Conservation (phyloP, 129 eudicot species). For the Centaurea solstitialis region DNA sequence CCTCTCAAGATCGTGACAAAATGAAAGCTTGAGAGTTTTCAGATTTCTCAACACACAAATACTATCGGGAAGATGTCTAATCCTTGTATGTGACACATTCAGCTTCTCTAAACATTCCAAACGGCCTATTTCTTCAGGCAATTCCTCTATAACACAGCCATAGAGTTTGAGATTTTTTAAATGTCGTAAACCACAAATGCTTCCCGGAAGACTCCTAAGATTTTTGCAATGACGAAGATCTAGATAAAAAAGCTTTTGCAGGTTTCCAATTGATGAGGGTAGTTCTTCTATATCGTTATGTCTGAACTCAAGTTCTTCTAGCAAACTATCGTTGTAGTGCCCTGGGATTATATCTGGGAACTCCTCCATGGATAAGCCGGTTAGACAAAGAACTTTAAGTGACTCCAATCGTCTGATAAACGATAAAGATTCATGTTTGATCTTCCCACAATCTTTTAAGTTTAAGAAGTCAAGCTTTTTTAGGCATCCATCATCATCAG, state of each 20-base stretch:
- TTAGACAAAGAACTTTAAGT: slow-evolving; percentile 6
- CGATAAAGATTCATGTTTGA: background rate
- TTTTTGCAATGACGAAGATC: background rate
- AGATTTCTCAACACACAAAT: slow-evolving; percentile 5
- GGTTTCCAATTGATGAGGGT: slow-evolving; percentile 27
- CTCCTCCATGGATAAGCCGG: background rate
- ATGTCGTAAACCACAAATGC: slow-evolving; percentile 18
- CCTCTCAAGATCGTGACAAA: slow-evolving; percentile 8
- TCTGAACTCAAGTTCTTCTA: background rate
- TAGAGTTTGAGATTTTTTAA: slow-evolving; percentile 2
- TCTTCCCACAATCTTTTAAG: too few relatives aligned
- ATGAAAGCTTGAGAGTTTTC: background rate
- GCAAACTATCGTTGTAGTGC: background rate
- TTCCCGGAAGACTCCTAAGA: slow-evolving; percentile 13
- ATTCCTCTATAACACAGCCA: background rate
- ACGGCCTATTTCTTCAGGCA: background rate
- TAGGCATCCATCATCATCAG: slow-evolving; percentile 1
- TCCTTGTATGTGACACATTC: background rate
- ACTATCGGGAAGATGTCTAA: slow-evolving; percentile 1
- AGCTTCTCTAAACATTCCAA: background rate
- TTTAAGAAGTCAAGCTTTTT: background rate
- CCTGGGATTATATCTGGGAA: slow-evolving; percentile 2
- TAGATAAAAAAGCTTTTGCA: slow-evolving; percentile 7
- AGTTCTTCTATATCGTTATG: slow-evolving; percentile 1
- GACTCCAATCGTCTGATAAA: background rate